Evolutionary conservation across 164 flowering plant genomes (phyloP).

Genomic region (Umbellularia californica): DNA sequence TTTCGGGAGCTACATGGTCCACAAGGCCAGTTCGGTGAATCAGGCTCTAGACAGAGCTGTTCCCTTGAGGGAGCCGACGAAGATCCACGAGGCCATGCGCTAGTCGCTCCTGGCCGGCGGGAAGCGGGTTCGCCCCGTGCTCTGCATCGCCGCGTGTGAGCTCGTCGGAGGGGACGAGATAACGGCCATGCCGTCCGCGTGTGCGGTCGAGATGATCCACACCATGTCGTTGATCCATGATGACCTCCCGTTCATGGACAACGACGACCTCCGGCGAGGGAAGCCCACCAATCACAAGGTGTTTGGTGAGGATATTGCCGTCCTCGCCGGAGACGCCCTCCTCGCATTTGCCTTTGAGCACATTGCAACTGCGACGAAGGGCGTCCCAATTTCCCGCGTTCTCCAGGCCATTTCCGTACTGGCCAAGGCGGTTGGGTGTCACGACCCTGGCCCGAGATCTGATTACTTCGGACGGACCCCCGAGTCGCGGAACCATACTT

Average conservation of each 20-base stretch:
- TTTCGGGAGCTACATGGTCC: slow-evolving; percentile 45
- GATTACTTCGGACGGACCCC: too few relatives aligned
- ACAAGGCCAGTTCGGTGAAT: slow-evolving; percentile 42
- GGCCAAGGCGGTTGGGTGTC: slow-evolving; percentile 48
- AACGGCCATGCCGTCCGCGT: slow-evolving; percentile 60
- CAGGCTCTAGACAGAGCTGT: slow-evolving; percentile 49
- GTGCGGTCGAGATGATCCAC: slow-evolving; percentile 81
- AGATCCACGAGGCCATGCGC: slow-evolving; percentile 67
- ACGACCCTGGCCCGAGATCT: too few relatives aligned
- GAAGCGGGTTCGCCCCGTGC: slow-evolving; percentile 56
- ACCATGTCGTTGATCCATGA: slow-evolving; percentile 77
- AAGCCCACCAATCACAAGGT: slow-evolving; percentile 72
- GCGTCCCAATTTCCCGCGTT: slow-evolving; percentile 28
- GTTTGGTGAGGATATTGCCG: slow-evolving; percentile 61
- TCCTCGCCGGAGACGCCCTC: slow-evolving; percentile 69
- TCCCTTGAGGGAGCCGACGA: slow-evolving; percentile 36
- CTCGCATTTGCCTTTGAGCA: slow-evolving; percentile 60
- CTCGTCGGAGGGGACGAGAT: slow-evolving; percentile 54
- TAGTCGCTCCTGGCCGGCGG: slow-evolving; percentile 74
- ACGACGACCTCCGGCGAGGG: slow-evolving; percentile 67
- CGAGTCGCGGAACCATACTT: too few relatives aligned
- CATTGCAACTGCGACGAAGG: slow-evolving; percentile 35
- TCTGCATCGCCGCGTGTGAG: slow-evolving; percentile 72
- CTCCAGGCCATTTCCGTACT: slow-evolving; percentile 47
- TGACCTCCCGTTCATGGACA: slow-evolving; percentile 72